Evolutionary conservation across 805 yeast genomes (phyloP), one percentile per base, ranked within the genome.

Genomic region (Hermanozyma aechmeae): DNA sequence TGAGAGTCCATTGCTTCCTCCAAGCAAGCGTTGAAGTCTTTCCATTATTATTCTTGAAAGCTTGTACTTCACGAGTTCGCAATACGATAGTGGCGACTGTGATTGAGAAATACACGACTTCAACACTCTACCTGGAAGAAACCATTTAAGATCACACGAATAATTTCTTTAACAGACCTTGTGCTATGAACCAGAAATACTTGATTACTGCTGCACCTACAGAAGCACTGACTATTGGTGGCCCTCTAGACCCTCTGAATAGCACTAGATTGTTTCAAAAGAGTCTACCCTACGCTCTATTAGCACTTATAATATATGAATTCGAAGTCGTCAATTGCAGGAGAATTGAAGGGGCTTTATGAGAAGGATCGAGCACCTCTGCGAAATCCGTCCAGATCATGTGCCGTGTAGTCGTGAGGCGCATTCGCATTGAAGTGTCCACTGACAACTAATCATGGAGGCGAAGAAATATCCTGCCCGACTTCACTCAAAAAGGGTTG

Each of bases 21-120:
- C 64, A 33, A 66, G 53, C 38, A 66, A 50, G 53, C 70, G 53
- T 38, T 65, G 71, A 52, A 66, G 57, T 51, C 71, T 57, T 43
- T 66, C 73, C 73, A 66, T 66, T 10, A 10, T 17, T 17, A 7
- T 17, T 17, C 20, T 7, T 17, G 9, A 7, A 7, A 17, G 20
- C 9, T 7, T 17, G 10, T 17, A 10, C 9, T 17, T 17, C 10
- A 17, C 9, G 10, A 10, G 7, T 17, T 7, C 10, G 20, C 9
- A 17, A 7, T 17, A 7, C 10, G 20, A 7, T 17, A 17, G 20
- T 7, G 20, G 9, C 9, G 20, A 17, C 6, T 6, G 20, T 7
- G 20, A 10, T 7, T 10, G 6, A 17, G 20, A 17, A 10, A 6
- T 6, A 10, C 6, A 17, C 9, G 20, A 17, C 9, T 6, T 7